Conservation (phyloP, 2,329 filamentous ascomycete species). For the Ophioceras dolichostomum region DNA sequence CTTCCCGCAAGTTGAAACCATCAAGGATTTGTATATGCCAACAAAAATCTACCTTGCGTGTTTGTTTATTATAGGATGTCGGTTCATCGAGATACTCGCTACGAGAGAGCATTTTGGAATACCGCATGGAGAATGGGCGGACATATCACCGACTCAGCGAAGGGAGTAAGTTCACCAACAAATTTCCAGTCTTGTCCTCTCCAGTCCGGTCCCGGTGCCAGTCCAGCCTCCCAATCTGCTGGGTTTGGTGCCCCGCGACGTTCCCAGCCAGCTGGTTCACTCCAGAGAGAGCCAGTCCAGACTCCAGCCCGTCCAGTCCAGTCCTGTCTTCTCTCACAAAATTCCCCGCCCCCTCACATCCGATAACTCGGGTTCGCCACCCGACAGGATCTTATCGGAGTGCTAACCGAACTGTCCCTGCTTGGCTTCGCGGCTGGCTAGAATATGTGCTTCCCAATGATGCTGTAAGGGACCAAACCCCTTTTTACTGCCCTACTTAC, state of each 20-base stretch:
- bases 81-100: not conserved
- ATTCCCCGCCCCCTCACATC: no score
- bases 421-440: conserved; percentile 1
- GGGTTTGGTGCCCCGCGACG: not conserved
- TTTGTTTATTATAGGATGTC: not conserved
- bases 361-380: no score
- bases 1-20: no score
- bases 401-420: not conserved
- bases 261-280: not conserved
- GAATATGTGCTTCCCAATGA: conserved; percentile 16
- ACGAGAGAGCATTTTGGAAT: conserved; percentile 1
- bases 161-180: not conserved
- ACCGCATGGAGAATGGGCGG: conserved; percentile 1
- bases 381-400: no score
- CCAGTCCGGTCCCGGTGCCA: not conserved
- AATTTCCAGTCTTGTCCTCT: not conserved
- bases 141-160: conserved; percentile 1
- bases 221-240: not conserved
- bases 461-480: no score
- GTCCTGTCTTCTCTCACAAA: not conserved
- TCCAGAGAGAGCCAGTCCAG: no score
- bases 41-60: no score
- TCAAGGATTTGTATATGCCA: no score
- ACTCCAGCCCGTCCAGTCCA: not conserved
- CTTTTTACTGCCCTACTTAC: no score